phyloP scores from a whole-genome alignment of 108 stramenopile species.

The Tribonema minus region DNA sequence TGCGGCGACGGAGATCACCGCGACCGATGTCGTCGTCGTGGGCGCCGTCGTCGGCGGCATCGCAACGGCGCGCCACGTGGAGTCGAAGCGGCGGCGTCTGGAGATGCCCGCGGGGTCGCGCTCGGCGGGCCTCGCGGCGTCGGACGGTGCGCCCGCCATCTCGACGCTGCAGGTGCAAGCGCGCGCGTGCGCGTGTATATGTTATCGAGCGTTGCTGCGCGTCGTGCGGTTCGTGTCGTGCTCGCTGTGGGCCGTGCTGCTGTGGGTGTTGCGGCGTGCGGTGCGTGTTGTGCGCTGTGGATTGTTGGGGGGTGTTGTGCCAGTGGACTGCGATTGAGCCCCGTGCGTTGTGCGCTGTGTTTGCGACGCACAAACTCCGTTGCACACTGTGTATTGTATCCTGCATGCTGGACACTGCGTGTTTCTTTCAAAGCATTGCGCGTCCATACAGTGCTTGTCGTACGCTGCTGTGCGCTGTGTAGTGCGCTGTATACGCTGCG shows the following conservation, averaged over 20 bases:
- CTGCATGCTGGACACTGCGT: too few relatives aligned
- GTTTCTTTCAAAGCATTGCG: too few relatives aligned
- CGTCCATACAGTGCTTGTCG: too few relatives aligned
- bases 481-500: too few relatives aligned
- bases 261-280: background rate
- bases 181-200: too few relatives aligned
- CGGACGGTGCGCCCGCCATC: background rate
- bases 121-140: background rate
- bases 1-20: too few relatives aligned
- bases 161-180: slow-evolving; percentile 16
- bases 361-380: too few relatives aligned
- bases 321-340: background rate
- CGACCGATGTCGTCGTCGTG: slow-evolving; percentile 12
- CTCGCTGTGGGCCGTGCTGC: slow-evolving; percentile 2
- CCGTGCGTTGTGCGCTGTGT: background rate
- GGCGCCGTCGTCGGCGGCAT: slow-evolving; percentile 12
- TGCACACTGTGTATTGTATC: too few relatives aligned
- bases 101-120: background rate
- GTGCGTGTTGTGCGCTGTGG: slow-evolving; percentile 6
- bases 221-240: too few relatives aligned
- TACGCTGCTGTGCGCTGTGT: too few relatives aligned
- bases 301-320: background rate
- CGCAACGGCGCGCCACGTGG: slow-evolving; percentile 2
- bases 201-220: too few relatives aligned
- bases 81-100: background rate